Evolutionary conservation across 768 basidiomycete species (phyloP).

Genomic region (Leccinum imitatum): DNA sequence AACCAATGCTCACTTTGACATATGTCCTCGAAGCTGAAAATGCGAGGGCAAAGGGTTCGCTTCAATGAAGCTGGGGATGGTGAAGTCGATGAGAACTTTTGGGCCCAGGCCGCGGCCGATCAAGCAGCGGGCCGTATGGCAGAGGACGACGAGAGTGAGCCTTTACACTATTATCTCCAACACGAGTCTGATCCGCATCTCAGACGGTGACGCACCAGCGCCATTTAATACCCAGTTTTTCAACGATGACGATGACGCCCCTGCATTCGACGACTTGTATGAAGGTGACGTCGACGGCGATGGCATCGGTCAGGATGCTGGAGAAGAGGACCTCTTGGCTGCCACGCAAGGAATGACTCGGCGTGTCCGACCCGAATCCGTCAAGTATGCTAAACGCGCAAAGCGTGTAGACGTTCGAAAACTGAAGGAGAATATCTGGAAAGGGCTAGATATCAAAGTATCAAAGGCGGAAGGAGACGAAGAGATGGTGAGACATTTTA

Average conservation of each 20-base stretch:
- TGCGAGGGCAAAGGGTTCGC: constrained; percentile 71
- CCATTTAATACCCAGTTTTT: constrained; percentile 98
- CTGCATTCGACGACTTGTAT: constrained; percentile 60
- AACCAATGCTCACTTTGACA: neutral
- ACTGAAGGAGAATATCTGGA: constrained; percentile 98
- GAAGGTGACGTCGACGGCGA: constrained; percentile 49
- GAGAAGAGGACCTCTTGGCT: constrained; percentile 86
- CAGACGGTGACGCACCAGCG: constrained; percentile 48
- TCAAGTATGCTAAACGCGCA: constrained; percentile 93
- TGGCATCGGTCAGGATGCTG: constrained; percentile 52
- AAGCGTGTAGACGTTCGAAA: constrained; percentile 96
- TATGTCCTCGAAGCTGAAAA: constrained; percentile 61
- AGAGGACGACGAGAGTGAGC: constrained; percentile 66
- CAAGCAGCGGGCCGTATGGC: constrained; percentile 60
- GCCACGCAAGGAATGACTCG: constrained; percentile 75
- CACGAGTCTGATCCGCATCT: constrained; percentile 13
- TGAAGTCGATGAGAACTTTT: constrained; percentile 94
- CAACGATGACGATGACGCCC: constrained; percentile 87
- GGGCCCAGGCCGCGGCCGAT: constrained; percentile 92
- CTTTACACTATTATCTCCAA: neutral
- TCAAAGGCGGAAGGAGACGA: constrained; percentile 40
- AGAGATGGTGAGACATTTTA: constrained; percentile 49
- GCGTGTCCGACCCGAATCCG: constrained; percentile 80
- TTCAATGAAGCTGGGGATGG: constrained; percentile 67
- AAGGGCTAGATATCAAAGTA: constrained; percentile 77